Conservation (phyloP, 2,329 filamentous ascomycete species). For the Magnaporthiopsis incrustans region DNA sequence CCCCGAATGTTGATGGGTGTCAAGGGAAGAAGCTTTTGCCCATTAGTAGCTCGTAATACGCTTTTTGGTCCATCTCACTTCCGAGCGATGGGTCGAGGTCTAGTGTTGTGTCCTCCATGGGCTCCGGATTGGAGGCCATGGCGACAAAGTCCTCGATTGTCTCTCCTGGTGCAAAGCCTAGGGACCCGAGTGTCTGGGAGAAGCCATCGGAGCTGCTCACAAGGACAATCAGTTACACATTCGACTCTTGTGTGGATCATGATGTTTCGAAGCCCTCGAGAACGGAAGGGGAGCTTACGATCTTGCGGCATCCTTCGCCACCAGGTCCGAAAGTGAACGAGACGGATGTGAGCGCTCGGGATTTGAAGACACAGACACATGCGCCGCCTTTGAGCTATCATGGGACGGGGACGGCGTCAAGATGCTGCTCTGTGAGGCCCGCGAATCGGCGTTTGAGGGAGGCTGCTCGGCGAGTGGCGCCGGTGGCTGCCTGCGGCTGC, state of each 20-base stretch:
- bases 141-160: constrained; percentile 28
- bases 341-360: not conserved
- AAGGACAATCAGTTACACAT: not conserved
- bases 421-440: constrained; percentile 6
- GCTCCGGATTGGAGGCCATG: constrained; percentile 27
- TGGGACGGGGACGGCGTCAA: constrained; percentile 14
- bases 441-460: constrained; percentile 5
- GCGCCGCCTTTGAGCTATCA: constrained; percentile 8
- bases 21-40: constrained; percentile 17
- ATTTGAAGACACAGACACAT: not conserved
- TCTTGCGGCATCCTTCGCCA: constrained; percentile 26
- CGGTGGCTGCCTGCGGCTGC: not conserved
- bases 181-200: constrained; percentile 26
- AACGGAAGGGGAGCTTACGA: constrained; percentile 17
- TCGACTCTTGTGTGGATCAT: not conserved
- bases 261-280: not conserved
- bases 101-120: constrained; percentile 16
- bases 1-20: constrained; percentile 1
- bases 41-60: constrained; percentile 30
- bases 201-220: constrained; percentile 21
- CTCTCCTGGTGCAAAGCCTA: constrained; percentile 28
- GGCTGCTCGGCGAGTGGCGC: not conserved
- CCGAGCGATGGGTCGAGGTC: constrained; percentile 22
- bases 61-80: constrained; percentile 26
- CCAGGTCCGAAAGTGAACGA: constrained; percentile 24